Base-by-base conservation (phyloP, 2,329 filamentous ascomycete genomes). In the Ophiocordyceps polyrhachis-furcata region DNA sequence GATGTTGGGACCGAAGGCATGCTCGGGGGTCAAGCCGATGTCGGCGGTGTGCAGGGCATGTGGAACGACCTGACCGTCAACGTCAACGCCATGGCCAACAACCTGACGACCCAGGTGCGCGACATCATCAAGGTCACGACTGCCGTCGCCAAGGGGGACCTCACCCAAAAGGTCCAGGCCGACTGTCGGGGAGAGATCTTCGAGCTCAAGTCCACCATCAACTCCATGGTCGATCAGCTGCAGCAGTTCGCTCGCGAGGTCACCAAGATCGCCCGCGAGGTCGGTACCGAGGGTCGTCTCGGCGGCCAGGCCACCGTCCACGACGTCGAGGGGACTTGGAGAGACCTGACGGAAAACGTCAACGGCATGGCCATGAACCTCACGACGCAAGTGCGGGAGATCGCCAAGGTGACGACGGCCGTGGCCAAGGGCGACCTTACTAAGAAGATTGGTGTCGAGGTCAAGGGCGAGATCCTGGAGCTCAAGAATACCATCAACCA, bases 341-440 rank as follows among this genome's bases (percentile, higher is more conserved):
- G 87, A 57, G 87, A 95, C 60, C 70, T 98, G 49, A 98, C 89
- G 3, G 83, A 89, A 57, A 88, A 88, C 50, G 89, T 98, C 64
- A 98, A 98, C 64, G 83, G 88, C 53, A 96, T 98, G 89, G 89
- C 89, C 58, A 93, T 91, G 73, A 98, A 96, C 61, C 68, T 98
- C 54, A 96, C 89, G 3, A 93, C 91, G 5, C 89, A 98, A 68
- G 91, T 98, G 58, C 81, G 89, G 67, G 88, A 95, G 63, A 98
- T 98, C 54, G 91, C 89, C 49, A 86, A 89, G 57, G 91, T 98
- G 48, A 96, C 89, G 3, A 94, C 88, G 2, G 89, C 89, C 47
- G 89, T 98, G 49, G 89, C 89, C 44, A 84, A 83, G 61, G 89
- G 89, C 57, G 89, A 98, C 63, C 69, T 98, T 49, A 93, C 85